phyloP scores from a whole-genome alignment of 2,329 filamentous ascomycete species.

The Thermomyces lanuginosus region DNA sequence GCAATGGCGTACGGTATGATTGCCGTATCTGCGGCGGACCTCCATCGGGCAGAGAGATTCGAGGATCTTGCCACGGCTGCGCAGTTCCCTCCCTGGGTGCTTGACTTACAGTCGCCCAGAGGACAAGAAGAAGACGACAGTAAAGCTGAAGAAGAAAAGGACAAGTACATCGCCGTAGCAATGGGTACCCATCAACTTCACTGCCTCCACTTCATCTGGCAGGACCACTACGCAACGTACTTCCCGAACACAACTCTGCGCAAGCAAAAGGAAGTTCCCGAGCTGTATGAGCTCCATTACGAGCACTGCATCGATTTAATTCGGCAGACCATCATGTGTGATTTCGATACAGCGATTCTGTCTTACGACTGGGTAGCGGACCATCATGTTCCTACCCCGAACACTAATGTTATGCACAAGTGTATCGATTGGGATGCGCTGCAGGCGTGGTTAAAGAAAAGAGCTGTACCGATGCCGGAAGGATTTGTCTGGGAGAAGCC shows the following conservation, averaged over 20 bases:
- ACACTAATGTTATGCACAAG: slow-evolving; percentile 3
- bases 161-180: slow-evolving; percentile 2
- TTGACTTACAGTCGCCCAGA: background rate
- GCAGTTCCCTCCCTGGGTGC: background rate
- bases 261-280: slow-evolving; percentile 2
- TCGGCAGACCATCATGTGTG: slow-evolving; percentile 3
- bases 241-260: slow-evolving; percentile 1
- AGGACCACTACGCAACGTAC: slow-evolving; percentile 2
- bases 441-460: slow-evolving; percentile 1
- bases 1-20: slow-evolving; percentile 2
- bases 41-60: slow-evolving; percentile 1
- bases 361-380: slow-evolving; percentile 3
- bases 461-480: slow-evolving; percentile 1
- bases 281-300: slow-evolving; percentile 4
- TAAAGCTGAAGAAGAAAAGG: background rate
- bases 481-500: slow-evolving; percentile 3
- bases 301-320: slow-evolving; percentile 4
- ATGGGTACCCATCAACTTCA: slow-evolving; percentile 4
- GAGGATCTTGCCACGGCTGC: slow-evolving; percentile 1
- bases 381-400: slow-evolving; percentile 2
- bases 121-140: too few relatives aligned
- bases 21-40: slow-evolving; percentile 1
- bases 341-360: slow-evolving; percentile 3
- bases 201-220: slow-evolving; percentile 3
- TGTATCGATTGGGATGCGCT: slow-evolving; percentile 1